These are phyloP conservation scores for Fraxinus excelsior DNA, from an alignment of 257 asterid genomes.

Conservation along the genomic window DNA sequence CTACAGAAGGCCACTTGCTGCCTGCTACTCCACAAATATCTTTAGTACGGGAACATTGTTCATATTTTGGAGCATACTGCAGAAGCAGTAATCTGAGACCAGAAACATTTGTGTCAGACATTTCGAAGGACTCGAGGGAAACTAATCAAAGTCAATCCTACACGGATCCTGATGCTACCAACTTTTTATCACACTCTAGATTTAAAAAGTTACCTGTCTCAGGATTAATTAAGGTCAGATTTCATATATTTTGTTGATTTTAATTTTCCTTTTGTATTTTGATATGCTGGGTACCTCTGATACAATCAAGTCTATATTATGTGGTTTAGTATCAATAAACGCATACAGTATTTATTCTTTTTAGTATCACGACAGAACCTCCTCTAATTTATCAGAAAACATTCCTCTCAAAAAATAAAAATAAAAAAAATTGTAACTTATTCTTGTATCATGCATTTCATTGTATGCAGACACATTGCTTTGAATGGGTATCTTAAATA, in stretches of 20 bases:
- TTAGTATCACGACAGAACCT: background rate
- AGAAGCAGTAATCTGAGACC: slow-evolving; percentile 46
- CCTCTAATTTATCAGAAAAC: background rate
- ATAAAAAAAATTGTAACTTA: background rate
- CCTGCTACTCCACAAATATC: slow-evolving; percentile 93
- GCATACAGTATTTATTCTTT: background rate
- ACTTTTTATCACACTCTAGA: slow-evolving; percentile 35
- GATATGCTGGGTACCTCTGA: background rate
- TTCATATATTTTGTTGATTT: slow-evolving; percentile 10
- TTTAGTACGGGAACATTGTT: slow-evolving; percentile 70
- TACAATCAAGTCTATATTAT: background rate
- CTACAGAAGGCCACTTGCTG: slow-evolving; percentile 96
- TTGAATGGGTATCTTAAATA: background rate
- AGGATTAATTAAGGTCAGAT: slow-evolving; percentile 74
- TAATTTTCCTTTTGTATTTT: background rate
- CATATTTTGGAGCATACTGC: slow-evolving; percentile 90
- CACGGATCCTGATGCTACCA: slow-evolving; percentile 30
- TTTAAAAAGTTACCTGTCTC: slow-evolving; percentile 45
- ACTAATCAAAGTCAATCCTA: slow-evolving; percentile 52
- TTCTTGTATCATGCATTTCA: background rate
- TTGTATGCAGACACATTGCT: background rate
- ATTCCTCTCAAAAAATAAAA: background rate
- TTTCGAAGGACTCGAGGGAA: slow-evolving; percentile 34
- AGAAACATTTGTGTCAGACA: slow-evolving; percentile 44
- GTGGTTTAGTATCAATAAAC: background rate